Evolutionary conservation across 2,329 filamentous ascomycete genomes (phyloP).

Genomic region (Lecanicillium sp.): DNA sequence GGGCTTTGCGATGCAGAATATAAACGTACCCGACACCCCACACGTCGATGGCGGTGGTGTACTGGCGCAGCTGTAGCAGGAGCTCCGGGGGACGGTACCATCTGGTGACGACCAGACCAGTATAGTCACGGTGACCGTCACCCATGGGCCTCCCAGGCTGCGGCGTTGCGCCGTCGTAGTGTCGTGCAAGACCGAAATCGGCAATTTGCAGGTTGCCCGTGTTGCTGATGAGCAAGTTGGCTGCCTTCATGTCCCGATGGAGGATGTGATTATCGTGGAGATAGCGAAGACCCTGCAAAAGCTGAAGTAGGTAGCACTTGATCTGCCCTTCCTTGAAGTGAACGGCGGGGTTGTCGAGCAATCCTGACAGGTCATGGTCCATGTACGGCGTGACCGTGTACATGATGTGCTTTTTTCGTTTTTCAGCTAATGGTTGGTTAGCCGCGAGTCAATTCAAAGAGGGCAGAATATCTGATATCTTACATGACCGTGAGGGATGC

Average conservation of each 20-base stretch:
- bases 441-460: neutral
- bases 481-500: slow-evolving; percentile 56
- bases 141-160: slow-evolving; percentile 73
- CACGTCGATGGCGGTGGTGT: slow-evolving; percentile 96
- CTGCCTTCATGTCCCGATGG: slow-evolving; percentile 98
- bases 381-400: slow-evolving; percentile 99
- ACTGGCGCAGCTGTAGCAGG: slow-evolving; percentile 76
- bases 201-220: slow-evolving; percentile 90
- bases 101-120: slow-evolving; percentile 89
- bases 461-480: slow-evolving; percentile 18
- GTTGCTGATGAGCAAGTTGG: slow-evolving; percentile 95
- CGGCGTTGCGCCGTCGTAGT: slow-evolving; percentile 82
- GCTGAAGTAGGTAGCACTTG: slow-evolving; percentile 94
- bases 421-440: slow-evolving; percentile 52
- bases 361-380: slow-evolving; percentile 96
- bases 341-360: slow-evolving; percentile 91
- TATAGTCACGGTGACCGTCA: slow-evolving; percentile 84
- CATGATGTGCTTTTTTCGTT: slow-evolving; percentile 77
- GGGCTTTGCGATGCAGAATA: neutral
- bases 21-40: slow-evolving; percentile 85
- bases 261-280: slow-evolving; percentile 85
- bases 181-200: slow-evolving; percentile 89
- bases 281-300: slow-evolving; percentile 84
- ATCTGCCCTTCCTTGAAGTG: slow-evolving; percentile 84
- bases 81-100: slow-evolving; percentile 97